Evolutionary conservation across 495 filamentous ascomycete species (phyloP), one percentile per base, ranked within the genome.

Genomic region (Penicillium egyptiacum): DNA sequence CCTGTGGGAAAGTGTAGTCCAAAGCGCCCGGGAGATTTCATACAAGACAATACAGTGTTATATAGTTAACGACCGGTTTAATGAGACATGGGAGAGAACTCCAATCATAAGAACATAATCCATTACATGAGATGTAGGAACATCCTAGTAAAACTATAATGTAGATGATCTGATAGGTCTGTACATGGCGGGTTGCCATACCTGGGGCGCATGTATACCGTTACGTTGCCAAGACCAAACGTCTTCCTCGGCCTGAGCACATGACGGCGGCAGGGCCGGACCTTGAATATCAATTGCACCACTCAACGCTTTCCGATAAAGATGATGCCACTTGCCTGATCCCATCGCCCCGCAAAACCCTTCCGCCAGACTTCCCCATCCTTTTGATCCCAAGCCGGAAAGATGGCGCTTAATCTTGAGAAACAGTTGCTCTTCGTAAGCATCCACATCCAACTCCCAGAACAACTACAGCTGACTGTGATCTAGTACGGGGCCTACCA

Each of bases 401-500:
- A 53, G 6, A 91, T 91, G 88, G 81, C 88, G 35, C 77, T 91
- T 54, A 86, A 91, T 64, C 81, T 92, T 8, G 88, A 92, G 67
- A 88, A 86, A 70, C 88, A 92, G 67, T 78, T 92, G 56, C 80
- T 84, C 58, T 91, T 91, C 73, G 88, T 92, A 81, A 73, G 88
- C 41, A 22, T 47, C 12, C 23, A 45, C 57, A 20, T 9, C 42
- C 22, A 35, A 47, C 33, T 35, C 48, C 26, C 58, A 53, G 54
- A 51, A 35, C 12, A 19, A 56, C 49, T 14, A 50, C 39, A 53
- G 45, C 70, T 71, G 56, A 73, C 64, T 45, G 37, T 53, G 31
- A 44, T 50, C 58, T 35, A 97, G 94, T 98, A 98, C 81, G 93
- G 94, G 64, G 83, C 90, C 28, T 97, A 98, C 70, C 94, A 98